Conservation (phyloP, 2,329 filamentous ascomycete species). For the Cryphonectria carpinicola region DNA sequence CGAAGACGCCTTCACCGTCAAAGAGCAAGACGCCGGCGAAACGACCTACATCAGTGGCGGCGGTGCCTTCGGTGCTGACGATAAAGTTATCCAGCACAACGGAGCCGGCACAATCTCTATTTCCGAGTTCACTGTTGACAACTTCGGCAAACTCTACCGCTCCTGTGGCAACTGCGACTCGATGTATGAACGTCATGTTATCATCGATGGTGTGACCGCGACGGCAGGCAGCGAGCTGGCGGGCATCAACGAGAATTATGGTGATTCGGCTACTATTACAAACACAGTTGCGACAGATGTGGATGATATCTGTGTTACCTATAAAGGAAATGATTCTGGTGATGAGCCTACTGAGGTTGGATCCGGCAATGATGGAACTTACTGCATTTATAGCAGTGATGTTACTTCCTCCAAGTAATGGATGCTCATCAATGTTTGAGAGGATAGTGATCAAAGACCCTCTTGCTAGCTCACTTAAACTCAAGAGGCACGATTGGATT, state of each 20-base stretch:
- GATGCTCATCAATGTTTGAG: background rate
- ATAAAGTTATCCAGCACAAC: conserved; percentile 46
- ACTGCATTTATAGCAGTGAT: conserved; percentile 25
- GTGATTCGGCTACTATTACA: conserved; percentile 36
- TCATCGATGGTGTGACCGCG: conserved; percentile 46
- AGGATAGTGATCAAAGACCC: background rate
- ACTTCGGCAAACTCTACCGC: conserved; percentile 55
- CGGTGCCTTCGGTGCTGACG: conserved; percentile 41
- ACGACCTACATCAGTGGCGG: conserved; percentile 45
- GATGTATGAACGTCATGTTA: conserved; percentile 49
- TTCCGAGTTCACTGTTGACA: conserved; percentile 45
- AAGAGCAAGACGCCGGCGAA: conserved; percentile 37
- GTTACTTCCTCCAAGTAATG: conserved; percentile 4
- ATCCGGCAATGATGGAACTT: conserved; percentile 26
- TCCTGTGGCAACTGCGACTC: conserved; percentile 50
- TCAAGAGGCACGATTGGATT: background rate
- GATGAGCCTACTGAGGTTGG: conserved; percentile 29
- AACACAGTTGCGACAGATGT: conserved; percentile 27
- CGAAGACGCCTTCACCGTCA: conserved; percentile 43
- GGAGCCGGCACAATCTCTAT: conserved; percentile 40
- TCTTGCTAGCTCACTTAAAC: background rate
- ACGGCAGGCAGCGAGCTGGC: conserved; percentile 27
- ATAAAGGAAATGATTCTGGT: conserved; percentile 25
- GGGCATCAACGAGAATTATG: conserved; percentile 29
- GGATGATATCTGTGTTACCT: conserved; percentile 28